These are phyloP conservation scores for Rhodomyrtus tomentosa DNA, from an alignment of 345 rosid species.

Conservation along the genomic window DNA sequence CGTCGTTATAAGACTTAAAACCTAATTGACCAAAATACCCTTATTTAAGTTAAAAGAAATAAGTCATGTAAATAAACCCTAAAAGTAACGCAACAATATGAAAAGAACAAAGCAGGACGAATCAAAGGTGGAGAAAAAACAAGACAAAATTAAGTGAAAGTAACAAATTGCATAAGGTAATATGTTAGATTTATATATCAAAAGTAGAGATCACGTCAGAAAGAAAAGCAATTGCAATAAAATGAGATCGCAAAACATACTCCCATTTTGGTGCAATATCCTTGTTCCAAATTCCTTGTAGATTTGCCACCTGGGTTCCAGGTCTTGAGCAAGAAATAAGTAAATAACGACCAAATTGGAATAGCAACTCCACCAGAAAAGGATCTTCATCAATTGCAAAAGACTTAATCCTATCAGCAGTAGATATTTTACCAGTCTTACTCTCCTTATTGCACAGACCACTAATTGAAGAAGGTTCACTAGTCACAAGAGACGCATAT, in stretches of 20 bases:
- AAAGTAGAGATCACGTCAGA: background rate
- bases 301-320: slow-evolving; percentile 87
- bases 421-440: slow-evolving; percentile 22
- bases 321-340: slow-evolving; percentile 87
- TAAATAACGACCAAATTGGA: slow-evolving; percentile 87
- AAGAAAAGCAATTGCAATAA: background rate
- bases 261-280: slow-evolving; percentile 82
- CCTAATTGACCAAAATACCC: no score
- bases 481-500: background rate
- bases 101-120: background rate
- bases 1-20: no score
- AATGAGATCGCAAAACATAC: slow-evolving; percentile 31
- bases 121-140: background rate
- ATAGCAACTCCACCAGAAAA: slow-evolving; percentile 62
- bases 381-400: slow-evolving; percentile 80
- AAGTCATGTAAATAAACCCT: no score
- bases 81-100: no score
- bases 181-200: background rate
- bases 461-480: slow-evolving; percentile 2
- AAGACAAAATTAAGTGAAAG: background rate
- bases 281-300: slow-evolving; percentile 93
- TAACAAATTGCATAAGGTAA: background rate
- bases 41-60: no score
- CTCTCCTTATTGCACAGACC: slow-evolving; percentile 5
- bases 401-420: slow-evolving; percentile 67